phyloP scores from a whole-genome alignment of 768 basidiomycete species.

The Psilocybe subaeruginosa region DNA sequence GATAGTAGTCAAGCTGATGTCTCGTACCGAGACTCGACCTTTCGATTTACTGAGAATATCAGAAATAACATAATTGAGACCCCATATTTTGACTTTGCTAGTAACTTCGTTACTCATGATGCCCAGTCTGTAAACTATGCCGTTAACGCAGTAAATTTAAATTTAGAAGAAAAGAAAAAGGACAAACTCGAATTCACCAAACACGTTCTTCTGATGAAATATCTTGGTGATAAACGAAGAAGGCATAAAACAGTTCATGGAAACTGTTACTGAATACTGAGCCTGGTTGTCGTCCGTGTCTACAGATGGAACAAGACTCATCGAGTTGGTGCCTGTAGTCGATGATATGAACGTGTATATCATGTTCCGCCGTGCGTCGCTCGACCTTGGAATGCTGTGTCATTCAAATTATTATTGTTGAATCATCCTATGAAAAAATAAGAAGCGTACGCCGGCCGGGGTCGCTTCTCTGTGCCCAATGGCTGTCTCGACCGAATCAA shows the following conservation, averaged over 20 bases:
- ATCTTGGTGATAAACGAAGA: constrained; percentile 37
- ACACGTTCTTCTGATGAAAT: constrained; percentile 26
- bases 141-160: not conserved
- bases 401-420: not conserved
- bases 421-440: not conserved
- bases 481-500: not conserved
- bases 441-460: not conserved
- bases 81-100: constrained; percentile 3
- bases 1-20: not conserved
- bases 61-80: not conserved
- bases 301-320: constrained; percentile 22
- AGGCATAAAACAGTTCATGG: constrained; percentile 38
- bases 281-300: constrained; percentile 22
- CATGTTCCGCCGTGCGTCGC: not conserved
- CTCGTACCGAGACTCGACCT: not conserved
- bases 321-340: not conserved
- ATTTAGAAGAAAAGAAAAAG: not conserved
- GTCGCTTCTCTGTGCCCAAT: not conserved
- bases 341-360: constrained; percentile 11
- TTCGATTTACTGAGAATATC: constrained; percentile 9
- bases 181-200: constrained; percentile 40
- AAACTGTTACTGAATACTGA: constrained; percentile 33
- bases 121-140: constrained; percentile 3
- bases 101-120: not conserved
- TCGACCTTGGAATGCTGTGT: not conserved